Percentiles rank a stretch among this genome's conserved stretches.
phyloP scores from a whole-genome alignment of 2,329 filamentous ascomycete species.

The Ophiostoma sp. region DNA sequence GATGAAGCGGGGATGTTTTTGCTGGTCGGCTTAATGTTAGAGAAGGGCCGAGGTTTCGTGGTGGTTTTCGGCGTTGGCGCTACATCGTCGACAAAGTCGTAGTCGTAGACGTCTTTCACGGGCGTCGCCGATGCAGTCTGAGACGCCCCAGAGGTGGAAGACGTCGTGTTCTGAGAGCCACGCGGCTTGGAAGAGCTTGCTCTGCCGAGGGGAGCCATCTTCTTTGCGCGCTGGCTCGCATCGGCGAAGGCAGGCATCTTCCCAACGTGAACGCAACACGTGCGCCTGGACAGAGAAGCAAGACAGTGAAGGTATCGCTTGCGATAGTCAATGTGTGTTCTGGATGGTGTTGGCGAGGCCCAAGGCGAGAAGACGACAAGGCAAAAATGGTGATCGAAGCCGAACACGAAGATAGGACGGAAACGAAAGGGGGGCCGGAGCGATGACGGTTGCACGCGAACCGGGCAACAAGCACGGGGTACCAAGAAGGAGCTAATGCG shows the following conservation, averaged over 20 bases:
- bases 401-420: neutral
- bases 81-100: constrained; percentile 26
- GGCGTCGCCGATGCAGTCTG: constrained; percentile 8
- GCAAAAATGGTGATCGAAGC: neutral
- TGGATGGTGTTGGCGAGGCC: neutral
- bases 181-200: neutral
- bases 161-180: neutral
- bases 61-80: constrained; percentile 17
- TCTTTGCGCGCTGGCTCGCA: constrained; percentile 14
- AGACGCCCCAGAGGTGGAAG: constrained; percentile 6
- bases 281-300: neutral
- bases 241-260: constrained; percentile 4
- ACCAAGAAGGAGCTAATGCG: neutral
- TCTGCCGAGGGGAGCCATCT: constrained; percentile 1
- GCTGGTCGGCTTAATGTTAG: constrained; percentile 11
- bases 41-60: constrained; percentile 12
- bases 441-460: neutral
- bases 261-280: constrained; percentile 9
- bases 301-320: neutral
- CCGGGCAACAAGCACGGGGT: neutral
- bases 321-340: neutral
- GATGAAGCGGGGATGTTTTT: neutral
- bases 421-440: neutral
- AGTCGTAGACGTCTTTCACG: constrained; percentile 26
- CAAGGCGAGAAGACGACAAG: neutral